Percentiles rank a stretch among this genome's conserved stretches.
These are phyloP conservation scores for Kodamaea fukazawae DNA, from an alignment of 805 yeast genomes.

Conservation along the genomic window DNA sequence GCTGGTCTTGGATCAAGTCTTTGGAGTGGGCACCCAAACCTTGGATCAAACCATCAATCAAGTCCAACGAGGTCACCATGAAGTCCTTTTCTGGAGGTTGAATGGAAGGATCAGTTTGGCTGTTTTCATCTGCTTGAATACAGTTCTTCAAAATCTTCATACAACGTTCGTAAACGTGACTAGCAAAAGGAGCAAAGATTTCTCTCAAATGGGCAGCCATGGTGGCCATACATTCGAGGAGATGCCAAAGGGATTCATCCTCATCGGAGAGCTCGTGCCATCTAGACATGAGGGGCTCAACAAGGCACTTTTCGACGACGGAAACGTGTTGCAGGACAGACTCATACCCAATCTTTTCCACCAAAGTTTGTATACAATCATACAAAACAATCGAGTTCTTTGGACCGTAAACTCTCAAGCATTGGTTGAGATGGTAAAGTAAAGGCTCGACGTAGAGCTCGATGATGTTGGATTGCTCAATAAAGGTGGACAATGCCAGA, in stretches of 20 bases:
- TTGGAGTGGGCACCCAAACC: conserved; percentile 69
- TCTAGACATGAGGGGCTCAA: conserved; percentile 79
- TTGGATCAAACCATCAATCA: conserved; percentile 89
- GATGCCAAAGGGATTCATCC: conserved; percentile 86
- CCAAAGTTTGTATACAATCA: conserved; percentile 88
- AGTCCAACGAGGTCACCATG: conserved; percentile 81
- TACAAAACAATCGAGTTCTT: conserved; percentile 78
- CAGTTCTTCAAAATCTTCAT: conserved; percentile 64
- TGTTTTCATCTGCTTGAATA: conserved; percentile 62
- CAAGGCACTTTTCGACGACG: conserved; percentile 38
- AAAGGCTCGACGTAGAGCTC: conserved; percentile 64
- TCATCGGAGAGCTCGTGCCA: conserved; percentile 77
- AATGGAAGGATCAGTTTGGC: conserved; percentile 61
- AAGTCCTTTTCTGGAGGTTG: conserved; percentile 88
- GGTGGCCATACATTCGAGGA: conserved; percentile 88
- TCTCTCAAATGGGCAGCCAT: conserved; percentile 87
- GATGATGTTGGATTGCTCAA: conserved; percentile 72
- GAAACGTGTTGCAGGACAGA: conserved; percentile 47
- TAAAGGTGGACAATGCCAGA: conserved; percentile 77
- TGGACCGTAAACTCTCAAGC: conserved; percentile 76
- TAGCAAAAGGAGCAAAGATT: conserved; percentile 82
- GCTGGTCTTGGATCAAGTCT: conserved; percentile 47
- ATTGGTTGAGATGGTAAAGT: conserved; percentile 64
- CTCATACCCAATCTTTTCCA: conserved; percentile 66
- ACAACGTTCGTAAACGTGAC: conserved; percentile 80